phyloP scores from a whole-genome alignment of 768 basidiomycete genomes.

The Leccinum aurantiacum region DNA sequence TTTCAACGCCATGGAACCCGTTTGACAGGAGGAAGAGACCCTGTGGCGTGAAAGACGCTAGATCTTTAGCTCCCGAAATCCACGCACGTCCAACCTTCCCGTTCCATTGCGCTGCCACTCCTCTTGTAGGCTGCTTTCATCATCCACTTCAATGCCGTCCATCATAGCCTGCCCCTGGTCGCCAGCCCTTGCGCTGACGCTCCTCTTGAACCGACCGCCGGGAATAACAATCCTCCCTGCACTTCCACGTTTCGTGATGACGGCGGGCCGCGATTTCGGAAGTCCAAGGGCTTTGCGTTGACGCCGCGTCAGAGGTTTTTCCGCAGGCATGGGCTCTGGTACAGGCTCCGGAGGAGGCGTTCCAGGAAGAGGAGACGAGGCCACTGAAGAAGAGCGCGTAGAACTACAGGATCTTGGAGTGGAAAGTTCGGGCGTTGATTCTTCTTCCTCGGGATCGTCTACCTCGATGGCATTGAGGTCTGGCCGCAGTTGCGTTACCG shows the following conservation, averaged over 20 bases:
- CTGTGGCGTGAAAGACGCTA: slow-evolving; percentile 24
- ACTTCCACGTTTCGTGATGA: slow-evolving; percentile 30
- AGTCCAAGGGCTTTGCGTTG: slow-evolving; percentile 70
- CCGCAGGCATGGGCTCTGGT: slow-evolving; percentile 4
- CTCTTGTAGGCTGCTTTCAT: slow-evolving; percentile 34
- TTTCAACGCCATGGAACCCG: slow-evolving; percentile 6
- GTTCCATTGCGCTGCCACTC: slow-evolving; percentile 70
- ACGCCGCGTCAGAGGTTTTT: slow-evolving; percentile 56
- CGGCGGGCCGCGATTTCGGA: slow-evolving; percentile 50
- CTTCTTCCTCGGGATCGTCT: slow-evolving; percentile 32
- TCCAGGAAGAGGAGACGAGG: slow-evolving; percentile 39
- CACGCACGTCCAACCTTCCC: slow-evolving; percentile 72
- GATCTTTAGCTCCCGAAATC: slow-evolving; percentile 77
- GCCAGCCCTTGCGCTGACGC: slow-evolving; percentile 11
- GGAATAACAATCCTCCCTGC: slow-evolving; percentile 65
- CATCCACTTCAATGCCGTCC: slow-evolving; percentile 30
- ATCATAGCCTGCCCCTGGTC: slow-evolving; percentile 13
- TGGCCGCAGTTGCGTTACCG: slow-evolving; percentile 13
- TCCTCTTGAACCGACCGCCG: slow-evolving; percentile 51
- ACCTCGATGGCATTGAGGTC: slow-evolving; percentile 23
- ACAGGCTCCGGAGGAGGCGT: slow-evolving; percentile 33
- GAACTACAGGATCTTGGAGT: slow-evolving; percentile 35
- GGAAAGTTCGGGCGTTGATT: slow-evolving; percentile 45
- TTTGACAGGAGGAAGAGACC: background rate
- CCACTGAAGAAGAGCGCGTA: slow-evolving; percentile 32